Percentiles rank a stretch among this genome's conserved stretches.
Conservation (phyloP, 306 rosid species). For the Pterocarpus santalinus region DNA sequence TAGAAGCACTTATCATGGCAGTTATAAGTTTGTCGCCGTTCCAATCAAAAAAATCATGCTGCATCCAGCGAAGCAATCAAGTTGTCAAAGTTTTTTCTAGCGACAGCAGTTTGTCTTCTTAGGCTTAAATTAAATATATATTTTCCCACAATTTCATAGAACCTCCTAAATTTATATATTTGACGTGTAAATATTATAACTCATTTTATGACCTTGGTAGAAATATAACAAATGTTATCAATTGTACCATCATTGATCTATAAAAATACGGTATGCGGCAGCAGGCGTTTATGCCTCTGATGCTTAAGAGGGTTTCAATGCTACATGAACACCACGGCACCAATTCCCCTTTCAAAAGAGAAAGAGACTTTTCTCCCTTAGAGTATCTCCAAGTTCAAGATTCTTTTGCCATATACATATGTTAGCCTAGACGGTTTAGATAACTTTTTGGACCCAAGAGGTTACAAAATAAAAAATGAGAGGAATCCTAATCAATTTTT, state of each 20-base stretch:
- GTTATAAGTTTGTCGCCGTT: background rate
- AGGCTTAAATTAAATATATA: background rate
- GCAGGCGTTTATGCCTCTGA: background rate
- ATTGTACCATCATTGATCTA: background rate
- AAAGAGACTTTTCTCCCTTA: slow-evolving; percentile 13
- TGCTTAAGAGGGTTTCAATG: background rate
- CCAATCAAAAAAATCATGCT: background rate
- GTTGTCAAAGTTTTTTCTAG: background rate
- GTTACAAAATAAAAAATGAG: background rate
- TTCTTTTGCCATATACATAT: background rate
- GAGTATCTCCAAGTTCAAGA: slow-evolving; percentile 34
- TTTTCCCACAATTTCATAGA: background rate
- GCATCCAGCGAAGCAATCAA: slow-evolving; percentile 40
- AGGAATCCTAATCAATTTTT: slow-evolving; percentile 26
- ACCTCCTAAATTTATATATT: background rate
- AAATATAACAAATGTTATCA: background rate
- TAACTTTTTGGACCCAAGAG: background rate
- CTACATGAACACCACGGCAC: background rate
- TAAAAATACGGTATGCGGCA: background rate
- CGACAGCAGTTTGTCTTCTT: background rate
- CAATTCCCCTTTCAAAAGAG: background rate
- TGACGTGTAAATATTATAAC: background rate
- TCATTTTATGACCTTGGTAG: background rate
- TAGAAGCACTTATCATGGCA: slow-evolving; percentile 19
- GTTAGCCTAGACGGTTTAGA: background rate